Evolutionary conservation across 2,329 filamentous ascomycete species (phyloP), one percentile per base, ranked within the genome.

Genomic region (Ophiostoma fasciatum): DNA sequence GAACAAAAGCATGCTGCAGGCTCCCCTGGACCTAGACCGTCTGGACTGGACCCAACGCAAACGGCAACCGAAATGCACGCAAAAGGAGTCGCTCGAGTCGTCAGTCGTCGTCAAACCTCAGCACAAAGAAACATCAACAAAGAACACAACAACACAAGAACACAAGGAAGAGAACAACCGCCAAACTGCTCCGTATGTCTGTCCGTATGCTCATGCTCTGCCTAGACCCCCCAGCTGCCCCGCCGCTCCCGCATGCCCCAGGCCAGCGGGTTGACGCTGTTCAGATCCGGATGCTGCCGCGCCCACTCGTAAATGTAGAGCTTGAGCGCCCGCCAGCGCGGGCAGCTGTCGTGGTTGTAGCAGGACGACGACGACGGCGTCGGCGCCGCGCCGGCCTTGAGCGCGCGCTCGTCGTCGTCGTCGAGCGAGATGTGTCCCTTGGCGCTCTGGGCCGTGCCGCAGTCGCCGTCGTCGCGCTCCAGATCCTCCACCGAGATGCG

Each of bases 301-400:
- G 81, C 87, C 88, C 88, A 96, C 54, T 94, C 85, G 26, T 68
- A 67, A 27, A 96, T 81, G 54, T 96, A 96, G 28, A 76, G 52
- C 50, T 78, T 78, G 29, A 96, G 62, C 1, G 88, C 88, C 50
- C 70, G 75, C 88, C 88, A 96, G 36, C 88, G 69, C 36, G 76
- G 63, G 38, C 64, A 64, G 32, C 81, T 80, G 41, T 61, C 56
- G 33, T 66, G 62, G 42, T 56, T 66, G 22, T 51, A 31, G 14
- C n/a, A 9, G 8, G 14, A 6, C 28, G 28, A 17, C 11, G 8
- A 11, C 9, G 25, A 17, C 34, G 3, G 8, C 25, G 10, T n/a
- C 13, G 25, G 2, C 5, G 28, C 15, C 5, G 27, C 41, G 33
- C 42, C 45, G 17, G 18, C 10, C 4, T 6, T 45, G 39, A 36